Conservation (phyloP, 1,284 basidiomycete species). For the Ustilago crameri region DNA sequence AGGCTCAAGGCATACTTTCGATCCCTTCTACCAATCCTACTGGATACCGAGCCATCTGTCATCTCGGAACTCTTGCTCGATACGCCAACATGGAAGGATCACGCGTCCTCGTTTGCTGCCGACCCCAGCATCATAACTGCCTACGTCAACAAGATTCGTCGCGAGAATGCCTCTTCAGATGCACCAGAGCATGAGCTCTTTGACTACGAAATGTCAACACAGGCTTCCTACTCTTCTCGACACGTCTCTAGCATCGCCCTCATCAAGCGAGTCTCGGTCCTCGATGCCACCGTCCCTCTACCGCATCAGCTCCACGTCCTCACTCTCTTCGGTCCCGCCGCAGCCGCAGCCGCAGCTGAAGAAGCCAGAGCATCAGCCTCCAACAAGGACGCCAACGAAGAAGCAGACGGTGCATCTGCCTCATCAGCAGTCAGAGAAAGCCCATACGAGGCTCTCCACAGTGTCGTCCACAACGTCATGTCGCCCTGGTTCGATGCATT, state of each 20-base stretch:
- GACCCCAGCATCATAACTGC: conserved; percentile 53
- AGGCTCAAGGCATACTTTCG: conserved; percentile 45
- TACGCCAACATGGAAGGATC: conserved; percentile 48
- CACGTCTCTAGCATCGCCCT: conserved; percentile 88
- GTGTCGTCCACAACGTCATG: conserved; percentile 94
- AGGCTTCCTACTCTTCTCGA: conserved; percentile 82
- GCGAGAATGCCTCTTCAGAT: conserved; percentile 33
- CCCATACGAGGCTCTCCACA: conserved; percentile 94
- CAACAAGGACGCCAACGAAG: conserved; percentile 11
- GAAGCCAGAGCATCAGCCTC: conserved; percentile 6
- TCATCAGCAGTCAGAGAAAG: conserved; percentile 53
- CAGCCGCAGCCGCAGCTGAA: conserved; percentile 60
- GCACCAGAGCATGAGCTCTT: conserved; percentile 35
- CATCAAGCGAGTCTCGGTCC: conserved; percentile 87
- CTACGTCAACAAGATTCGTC: conserved; percentile 60
- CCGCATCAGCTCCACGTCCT: conserved; percentile 89
- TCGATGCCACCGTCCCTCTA: conserved; percentile 82
- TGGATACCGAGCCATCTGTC: conserved; percentile 39
- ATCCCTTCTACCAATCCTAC: conserved; percentile 45
- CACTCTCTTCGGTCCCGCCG: conserved; percentile 89
- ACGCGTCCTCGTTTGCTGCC: conserved; percentile 43
- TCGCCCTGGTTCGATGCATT: conserved; percentile 99
- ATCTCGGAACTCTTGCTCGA: conserved; percentile 43
- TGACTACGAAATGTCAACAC: conserved; percentile 76
- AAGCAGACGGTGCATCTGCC: conserved; percentile 20